These are phyloP conservation scores for Penicillium aurantiogriseum DNA, from an alignment of 2,329 filamentous ascomycete species.

Conservation along the genomic window DNA sequence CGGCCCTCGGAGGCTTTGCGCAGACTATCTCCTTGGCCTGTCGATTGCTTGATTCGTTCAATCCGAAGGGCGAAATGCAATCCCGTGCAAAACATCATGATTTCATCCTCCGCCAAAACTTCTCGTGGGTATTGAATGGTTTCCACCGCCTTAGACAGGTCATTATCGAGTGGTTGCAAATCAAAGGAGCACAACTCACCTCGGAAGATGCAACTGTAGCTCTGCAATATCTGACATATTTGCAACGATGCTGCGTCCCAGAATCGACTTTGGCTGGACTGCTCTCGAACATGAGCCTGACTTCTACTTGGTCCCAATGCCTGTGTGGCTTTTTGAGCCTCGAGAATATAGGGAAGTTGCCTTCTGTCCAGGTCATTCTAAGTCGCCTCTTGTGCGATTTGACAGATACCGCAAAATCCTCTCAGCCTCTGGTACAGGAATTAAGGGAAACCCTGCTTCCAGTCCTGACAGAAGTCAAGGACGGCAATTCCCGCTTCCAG, in stretches of 20 bases:
- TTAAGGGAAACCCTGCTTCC: slow-evolving; percentile 30
- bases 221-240: slow-evolving; percentile 29
- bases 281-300: slow-evolving; percentile 28
- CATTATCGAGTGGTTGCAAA: slow-evolving; percentile 30
- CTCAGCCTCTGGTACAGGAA: slow-evolving; percentile 19
- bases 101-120: slow-evolving; percentile 32
- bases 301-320: slow-evolving; percentile 32
- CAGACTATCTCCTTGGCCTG: slow-evolving; percentile 27
- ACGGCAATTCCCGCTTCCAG: slow-evolving; percentile 17
- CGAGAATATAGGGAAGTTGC: slow-evolving; percentile 21
- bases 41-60: slow-evolving; percentile 33
- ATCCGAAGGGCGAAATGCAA: slow-evolving; percentile 14
- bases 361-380: slow-evolving; percentile 32
- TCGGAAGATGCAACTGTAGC: slow-evolving; percentile 22
- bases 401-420: slow-evolving; percentile 19
- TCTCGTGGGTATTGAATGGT: slow-evolving; percentile 35
- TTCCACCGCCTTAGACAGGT: slow-evolving; percentile 36
- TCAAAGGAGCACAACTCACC: slow-evolving; percentile 11
- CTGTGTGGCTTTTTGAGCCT: slow-evolving; percentile 32
- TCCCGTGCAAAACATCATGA: slow-evolving; percentile 17
- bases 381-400: slow-evolving; percentile 31
- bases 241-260: slow-evolving; percentile 23
- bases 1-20: slow-evolving; percentile 30
- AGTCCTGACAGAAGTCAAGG: slow-evolving; percentile 25
- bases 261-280: slow-evolving; percentile 20